Evolutionary conservation across 1,284 basidiomycete genomes (phyloP).

Genomic region (Acaromyces ingoldii): DNA sequence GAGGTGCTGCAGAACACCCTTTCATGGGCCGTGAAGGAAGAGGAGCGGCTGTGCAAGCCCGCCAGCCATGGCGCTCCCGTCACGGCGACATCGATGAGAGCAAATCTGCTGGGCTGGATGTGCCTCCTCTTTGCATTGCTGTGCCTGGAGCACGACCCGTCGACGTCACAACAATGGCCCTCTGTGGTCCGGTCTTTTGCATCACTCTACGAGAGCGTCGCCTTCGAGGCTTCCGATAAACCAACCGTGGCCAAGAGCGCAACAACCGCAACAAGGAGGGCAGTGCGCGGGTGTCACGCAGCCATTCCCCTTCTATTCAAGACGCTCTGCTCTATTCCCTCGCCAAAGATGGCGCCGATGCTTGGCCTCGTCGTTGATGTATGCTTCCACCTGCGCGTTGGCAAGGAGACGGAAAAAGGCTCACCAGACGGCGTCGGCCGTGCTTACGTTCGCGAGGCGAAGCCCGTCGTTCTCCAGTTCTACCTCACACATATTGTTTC

Average conservation of each 20-base stretch:
- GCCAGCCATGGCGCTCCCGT: conserved; percentile 15
- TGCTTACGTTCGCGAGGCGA: conserved; percentile 17
- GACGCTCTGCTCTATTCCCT: conserved; percentile 17
- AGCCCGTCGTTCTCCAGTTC: conserved; percentile 26
- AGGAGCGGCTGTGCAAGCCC: conserved; percentile 33
- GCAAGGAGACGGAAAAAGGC: conserved; percentile 31
- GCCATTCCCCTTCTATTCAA: conserved; percentile 26
- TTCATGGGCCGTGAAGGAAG: too few relatives aligned
- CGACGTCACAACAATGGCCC: background rate
- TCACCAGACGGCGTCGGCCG: conserved; percentile 23
- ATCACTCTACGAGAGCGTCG: conserved; percentile 18
- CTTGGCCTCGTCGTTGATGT: conserved; percentile 35
- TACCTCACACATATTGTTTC: conserved; percentile 38
- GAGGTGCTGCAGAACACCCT: too few relatives aligned
- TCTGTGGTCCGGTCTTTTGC: conserved; percentile 21
- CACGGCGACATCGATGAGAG: conserved; percentile 56
- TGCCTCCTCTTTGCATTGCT: conserved; percentile 60
- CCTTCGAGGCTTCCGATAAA: background rate
- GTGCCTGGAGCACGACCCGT: conserved; percentile 55
- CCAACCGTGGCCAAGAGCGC: background rate
- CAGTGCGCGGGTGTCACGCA: too few relatives aligned
- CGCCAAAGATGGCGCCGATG: conserved; percentile 19
- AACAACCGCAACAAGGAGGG: conserved; percentile 2
- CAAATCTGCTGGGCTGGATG: conserved; percentile 70
- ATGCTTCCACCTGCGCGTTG: conserved; percentile 27